Conservation (phyloP, 805 yeast genomes). For the Kazachstania psychrophila region DNA sequence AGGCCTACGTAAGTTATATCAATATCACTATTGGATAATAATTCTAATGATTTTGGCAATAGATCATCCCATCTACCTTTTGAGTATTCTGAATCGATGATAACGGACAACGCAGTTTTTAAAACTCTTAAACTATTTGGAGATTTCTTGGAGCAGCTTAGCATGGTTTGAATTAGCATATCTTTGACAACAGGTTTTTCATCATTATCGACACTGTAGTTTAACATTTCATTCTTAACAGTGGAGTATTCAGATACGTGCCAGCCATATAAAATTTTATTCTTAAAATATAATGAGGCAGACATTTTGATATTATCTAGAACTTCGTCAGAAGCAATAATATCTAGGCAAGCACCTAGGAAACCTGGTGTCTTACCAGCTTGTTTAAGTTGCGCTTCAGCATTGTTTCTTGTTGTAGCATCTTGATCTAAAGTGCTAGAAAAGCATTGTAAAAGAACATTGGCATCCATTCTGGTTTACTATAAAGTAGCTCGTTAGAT, state of each 20-base stretch:
- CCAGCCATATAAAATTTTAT: conserved; percentile 64
- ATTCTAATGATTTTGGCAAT: conserved; percentile 36
- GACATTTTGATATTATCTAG: conserved; percentile 50
- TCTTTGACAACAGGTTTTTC: conserved; percentile 71
- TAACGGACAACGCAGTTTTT: conserved; percentile 43
- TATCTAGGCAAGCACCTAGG: conserved; percentile 72
- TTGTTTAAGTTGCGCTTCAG: conserved; percentile 57
- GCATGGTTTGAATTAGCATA: conserved; percentile 56
- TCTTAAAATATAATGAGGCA: conserved; percentile 77
- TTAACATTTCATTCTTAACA: conserved; percentile 23
- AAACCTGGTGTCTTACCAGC: conserved; percentile 61
- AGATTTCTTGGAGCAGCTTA: conserved; percentile 35
- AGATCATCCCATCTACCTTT: conserved; percentile 44
- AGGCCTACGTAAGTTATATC: conserved; percentile 54
- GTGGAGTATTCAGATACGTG: conserved; percentile 12
- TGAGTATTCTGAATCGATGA: conserved; percentile 45
- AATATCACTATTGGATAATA: conserved; percentile 38
- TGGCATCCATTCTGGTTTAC: conserved; percentile 48
- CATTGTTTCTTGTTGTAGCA: conserved; percentile 49
- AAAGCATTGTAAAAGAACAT: conserved; percentile 62
- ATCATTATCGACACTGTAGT: conserved; percentile 42
- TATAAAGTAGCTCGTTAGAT: neutral
- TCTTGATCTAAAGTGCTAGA: conserved; percentile 69
- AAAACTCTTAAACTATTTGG: conserved; percentile 35
- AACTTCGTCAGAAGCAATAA: conserved; percentile 46